These are phyloP conservation scores for Podaxis sp. DNA, from an alignment of 768 basidiomycete species.

Conservation along the genomic window DNA sequence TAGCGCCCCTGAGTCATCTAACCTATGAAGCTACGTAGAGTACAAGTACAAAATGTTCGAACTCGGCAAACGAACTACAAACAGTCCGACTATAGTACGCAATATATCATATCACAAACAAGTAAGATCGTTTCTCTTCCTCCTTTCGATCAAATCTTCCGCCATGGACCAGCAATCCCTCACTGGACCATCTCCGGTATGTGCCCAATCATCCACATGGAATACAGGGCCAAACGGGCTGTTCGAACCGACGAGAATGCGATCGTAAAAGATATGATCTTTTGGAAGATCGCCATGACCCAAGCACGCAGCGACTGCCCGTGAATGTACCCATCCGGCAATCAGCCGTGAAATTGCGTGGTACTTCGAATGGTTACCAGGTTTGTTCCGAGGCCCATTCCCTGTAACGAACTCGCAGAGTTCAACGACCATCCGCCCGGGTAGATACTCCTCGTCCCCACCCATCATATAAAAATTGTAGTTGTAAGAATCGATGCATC, in stretches of 20 bases:
- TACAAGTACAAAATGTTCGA: no score
- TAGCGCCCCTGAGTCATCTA: no score
- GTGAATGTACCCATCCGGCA: background rate
- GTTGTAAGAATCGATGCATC: background rate
- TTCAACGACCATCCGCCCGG: background rate
- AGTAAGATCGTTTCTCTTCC: background rate
- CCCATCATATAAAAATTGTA: background rate
- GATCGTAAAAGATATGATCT: background rate
- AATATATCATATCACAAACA: background rate
- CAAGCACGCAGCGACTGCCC: background rate
- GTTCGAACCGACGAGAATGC: background rate
- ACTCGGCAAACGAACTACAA: no score
- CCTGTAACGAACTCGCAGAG: background rate
- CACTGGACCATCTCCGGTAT: background rate
- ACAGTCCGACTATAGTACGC: no score
- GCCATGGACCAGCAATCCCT: background rate
- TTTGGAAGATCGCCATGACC: background rate
- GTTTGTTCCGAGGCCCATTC: background rate
- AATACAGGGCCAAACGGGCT: background rate
- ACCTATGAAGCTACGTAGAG: no score
- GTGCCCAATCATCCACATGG: background rate
- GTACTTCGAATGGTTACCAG: background rate
- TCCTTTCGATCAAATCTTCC: background rate
- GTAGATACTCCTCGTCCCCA: background rate
- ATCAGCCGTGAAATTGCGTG: background rate